These are phyloP conservation scores for Jimgerdemannia flammicorona DNA, from an alignment of 192 early-diverging fungal genomes.

Conservation along the genomic window DNA sequence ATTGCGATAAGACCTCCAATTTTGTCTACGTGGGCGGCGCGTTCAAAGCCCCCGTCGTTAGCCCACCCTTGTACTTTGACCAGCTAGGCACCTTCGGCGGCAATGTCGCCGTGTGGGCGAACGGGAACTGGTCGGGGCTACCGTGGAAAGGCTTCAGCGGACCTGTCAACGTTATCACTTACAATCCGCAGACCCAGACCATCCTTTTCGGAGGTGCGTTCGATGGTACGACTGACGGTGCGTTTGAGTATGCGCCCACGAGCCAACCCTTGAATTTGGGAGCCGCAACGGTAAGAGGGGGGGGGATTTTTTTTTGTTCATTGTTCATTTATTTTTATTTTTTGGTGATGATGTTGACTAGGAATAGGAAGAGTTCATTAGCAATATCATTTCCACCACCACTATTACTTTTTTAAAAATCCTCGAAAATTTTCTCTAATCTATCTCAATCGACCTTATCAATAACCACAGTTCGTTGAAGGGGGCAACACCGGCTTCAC, in stretches of 20 bases:
- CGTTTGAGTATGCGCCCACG: slow-evolving; percentile 37
- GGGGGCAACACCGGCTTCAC: slow-evolving; percentile 48
- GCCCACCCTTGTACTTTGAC: background rate
- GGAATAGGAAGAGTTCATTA: slow-evolving; percentile 1
- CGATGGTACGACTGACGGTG: slow-evolving; percentile 61
- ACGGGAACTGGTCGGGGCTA: slow-evolving; percentile 45
- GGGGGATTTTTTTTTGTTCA: background rate
- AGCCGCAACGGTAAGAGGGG: slow-evolving; percentile 23
- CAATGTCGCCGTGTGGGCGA: slow-evolving; percentile 16
- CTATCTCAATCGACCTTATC: background rate
- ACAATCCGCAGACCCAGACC: slow-evolving; percentile 35
- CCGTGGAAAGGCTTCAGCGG: slow-evolving; percentile 71
- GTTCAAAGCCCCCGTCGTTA: slow-evolving; percentile 18
- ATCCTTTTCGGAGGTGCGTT: slow-evolving; percentile 70
- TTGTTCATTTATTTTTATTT: slow-evolving; percentile 15
- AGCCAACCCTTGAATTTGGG: slow-evolving; percentile 48
- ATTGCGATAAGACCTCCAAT: slow-evolving; percentile 20
- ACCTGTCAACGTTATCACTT: slow-evolving; percentile 55
- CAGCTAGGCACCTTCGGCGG: background rate
- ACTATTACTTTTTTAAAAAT: slow-evolving; percentile 2
- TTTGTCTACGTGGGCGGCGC: slow-evolving; percentile 26
- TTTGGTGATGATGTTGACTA: background rate
- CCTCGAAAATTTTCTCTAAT: background rate
- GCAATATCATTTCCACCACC: background rate
- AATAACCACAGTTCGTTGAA: slow-evolving; percentile 23